A percentile compares a stretch with the other conserved stretches of the same genome.
Conservation (phyloP, 1,139 yeast genomes). For the Taphrina pruni region DNA sequence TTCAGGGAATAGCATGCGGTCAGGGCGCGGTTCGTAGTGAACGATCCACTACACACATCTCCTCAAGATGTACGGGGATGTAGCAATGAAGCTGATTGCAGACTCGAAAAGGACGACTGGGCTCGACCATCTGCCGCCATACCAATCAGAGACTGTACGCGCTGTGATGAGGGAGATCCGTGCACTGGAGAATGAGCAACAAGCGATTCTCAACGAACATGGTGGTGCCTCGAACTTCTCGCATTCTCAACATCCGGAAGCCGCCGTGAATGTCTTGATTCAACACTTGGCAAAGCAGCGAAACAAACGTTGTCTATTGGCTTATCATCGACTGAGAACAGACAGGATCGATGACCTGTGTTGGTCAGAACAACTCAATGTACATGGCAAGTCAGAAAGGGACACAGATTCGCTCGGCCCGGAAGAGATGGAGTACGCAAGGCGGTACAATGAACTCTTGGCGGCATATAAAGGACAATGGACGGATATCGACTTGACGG, state of each 20-base stretch:
- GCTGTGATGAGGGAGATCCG: slow-evolving; percentile 59
- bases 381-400: slow-evolving; percentile 22
- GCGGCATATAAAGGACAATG: slow-evolving; percentile 78
- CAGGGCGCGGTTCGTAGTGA: too few relatives aligned
- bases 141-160: slow-evolving; percentile 76
- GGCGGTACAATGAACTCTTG: slow-evolving; percentile 71
- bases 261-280: slow-evolving; percentile 74
- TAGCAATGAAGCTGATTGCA: slow-evolving; percentile 75
- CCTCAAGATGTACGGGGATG: slow-evolving; percentile 79
- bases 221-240: slow-evolving; percentile 57
- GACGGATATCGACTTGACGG: slow-evolving; percentile 86
- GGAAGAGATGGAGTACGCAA: slow-evolving; percentile 78
- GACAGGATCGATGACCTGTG: slow-evolving; percentile 69
- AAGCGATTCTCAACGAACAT: slow-evolving; percentile 50
- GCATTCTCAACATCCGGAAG: slow-evolving; percentile 50
- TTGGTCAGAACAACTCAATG: slow-evolving; percentile 58
- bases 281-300: slow-evolving; percentile 82
- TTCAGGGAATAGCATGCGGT: too few relatives aligned
- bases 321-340: slow-evolving; percentile 77
- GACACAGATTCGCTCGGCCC: slow-evolving; percentile 59
- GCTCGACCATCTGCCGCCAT: slow-evolving; percentile 71
- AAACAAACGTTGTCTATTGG: slow-evolving; percentile 85
- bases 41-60: background rate
- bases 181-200: slow-evolving; percentile 58
- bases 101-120: slow-evolving; percentile 82